phyloP scores from a whole-genome alignment of 106 monocot genomes.

The Apostasia ramifera region DNA sequence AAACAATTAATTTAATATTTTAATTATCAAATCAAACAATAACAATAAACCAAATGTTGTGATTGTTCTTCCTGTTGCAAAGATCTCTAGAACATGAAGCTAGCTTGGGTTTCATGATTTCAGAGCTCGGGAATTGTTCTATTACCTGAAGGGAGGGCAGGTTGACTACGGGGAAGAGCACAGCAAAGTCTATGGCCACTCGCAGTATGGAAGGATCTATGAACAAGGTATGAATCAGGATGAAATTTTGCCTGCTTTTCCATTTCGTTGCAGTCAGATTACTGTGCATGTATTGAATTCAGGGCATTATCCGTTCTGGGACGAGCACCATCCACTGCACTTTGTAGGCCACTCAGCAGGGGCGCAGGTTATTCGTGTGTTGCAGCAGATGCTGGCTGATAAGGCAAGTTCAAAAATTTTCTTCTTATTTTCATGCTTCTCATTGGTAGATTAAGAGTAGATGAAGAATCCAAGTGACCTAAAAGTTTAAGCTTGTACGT shows the following conservation, averaged over 20 bases:
- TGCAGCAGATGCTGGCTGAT: slow-evolving; percentile 53
- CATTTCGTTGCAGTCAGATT: too few relatives aligned
- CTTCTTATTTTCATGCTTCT: too few relatives aligned
- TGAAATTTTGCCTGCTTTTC: too few relatives aligned
- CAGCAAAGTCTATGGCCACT: slow-evolving; percentile 15
- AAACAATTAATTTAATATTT: too few relatives aligned
- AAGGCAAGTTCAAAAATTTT: slow-evolving; percentile 17
- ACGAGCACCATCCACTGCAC: slow-evolving; percentile 39
- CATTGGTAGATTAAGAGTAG: too few relatives aligned
- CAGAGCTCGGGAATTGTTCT: slow-evolving; percentile 20
- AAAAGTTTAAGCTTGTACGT: too few relatives aligned
- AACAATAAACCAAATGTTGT: too few relatives aligned
- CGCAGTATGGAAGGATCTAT: slow-evolving; percentile 14
- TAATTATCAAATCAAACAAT: too few relatives aligned
- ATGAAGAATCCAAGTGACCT: too few relatives aligned
- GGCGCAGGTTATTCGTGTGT: slow-evolving; percentile 37
- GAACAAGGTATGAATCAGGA: slow-evolving; percentile 3
- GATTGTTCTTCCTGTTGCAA: neutral
- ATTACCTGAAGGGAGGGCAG: slow-evolving; percentile 21
- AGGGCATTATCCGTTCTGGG: slow-evolving; percentile 43
- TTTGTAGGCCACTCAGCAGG: slow-evolving; percentile 52
- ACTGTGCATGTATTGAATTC: neutral
- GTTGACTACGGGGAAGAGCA: slow-evolving; percentile 24
- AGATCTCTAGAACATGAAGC: neutral
- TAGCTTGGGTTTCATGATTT: neutral